Conservation (phyloP, 306 rosid species). For the Biancaea sappan region DNA sequence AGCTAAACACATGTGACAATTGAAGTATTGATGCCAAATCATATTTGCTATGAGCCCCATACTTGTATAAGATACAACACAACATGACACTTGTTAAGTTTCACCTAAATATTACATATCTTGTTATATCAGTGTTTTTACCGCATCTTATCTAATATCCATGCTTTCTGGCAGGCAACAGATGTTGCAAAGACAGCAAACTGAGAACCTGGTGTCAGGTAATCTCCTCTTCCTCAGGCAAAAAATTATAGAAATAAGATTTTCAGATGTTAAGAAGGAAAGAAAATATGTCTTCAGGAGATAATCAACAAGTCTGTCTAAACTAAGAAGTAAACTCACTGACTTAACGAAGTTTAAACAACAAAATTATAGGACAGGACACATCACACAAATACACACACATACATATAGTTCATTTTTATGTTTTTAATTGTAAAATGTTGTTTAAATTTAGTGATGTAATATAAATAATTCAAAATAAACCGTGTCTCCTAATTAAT, state of each 20-base stretch:
- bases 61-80: not conserved
- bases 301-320: not conserved
- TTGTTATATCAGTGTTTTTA: not conserved
- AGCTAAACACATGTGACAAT: conserved; percentile 6
- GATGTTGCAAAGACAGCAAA: not conserved
- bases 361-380: not conserved
- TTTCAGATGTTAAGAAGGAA: not conserved
- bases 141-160: not conserved
- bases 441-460: not conserved
- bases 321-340: not conserved
- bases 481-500: not conserved
- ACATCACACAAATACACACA: not conserved
- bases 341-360: not conserved
- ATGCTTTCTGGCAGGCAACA: not conserved
- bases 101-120: not conserved
- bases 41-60: no score
- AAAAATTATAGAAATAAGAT: not conserved
- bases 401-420: not conserved
- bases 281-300: not conserved
- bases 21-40: no score
- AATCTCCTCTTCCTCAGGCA: not conserved
- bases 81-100: no score
- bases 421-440: no score
- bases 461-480: not conserved
- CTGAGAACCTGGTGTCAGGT: not conserved